Evolutionary conservation across 139 green algal genomes (phyloP), one percentile per base, ranked within the genome.

Genomic region (Tetradesmus obliquus): DNA sequence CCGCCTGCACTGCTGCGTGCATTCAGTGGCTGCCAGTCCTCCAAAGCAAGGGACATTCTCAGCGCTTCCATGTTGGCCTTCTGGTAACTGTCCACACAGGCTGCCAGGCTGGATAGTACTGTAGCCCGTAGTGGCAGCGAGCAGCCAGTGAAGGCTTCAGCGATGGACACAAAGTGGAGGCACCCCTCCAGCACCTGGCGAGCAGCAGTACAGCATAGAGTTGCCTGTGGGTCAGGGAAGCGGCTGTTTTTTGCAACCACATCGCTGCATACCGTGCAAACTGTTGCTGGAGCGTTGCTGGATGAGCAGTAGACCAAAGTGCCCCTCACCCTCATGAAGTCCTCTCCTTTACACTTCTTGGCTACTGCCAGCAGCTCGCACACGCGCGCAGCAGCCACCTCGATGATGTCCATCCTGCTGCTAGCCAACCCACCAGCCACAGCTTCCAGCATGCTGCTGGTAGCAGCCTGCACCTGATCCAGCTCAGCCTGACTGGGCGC

Each of bases 61-160:
- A 94, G 71, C 32, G 91, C 91, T 80, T 95, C 93, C 60, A 95
- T 93, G 88, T 94, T 95, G 82, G 62, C 89, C 8, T 90, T 88
- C 76, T 95, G 94, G 87, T 94, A 93, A 58, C 79, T 82, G 24
- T 92, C 86, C 74, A 95, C 92, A 80, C 86, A 92, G 2, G 51
- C 54, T 8, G n/a, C 85, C 54, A 91, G 82, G 45, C 76, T 74
- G n/a, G 58, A 82, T 4, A 66, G 20, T 17, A 95, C 20, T 8
- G 82, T 79, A 8, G 62, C 66, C 19, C 92, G 76, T 85, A 93
- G 45, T 5, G 72, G 51, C 8, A 81, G 24, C 2, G 54, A 22
- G 55, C 24, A 12, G 32, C 54, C 88, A 55, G 79, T 55, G 55
- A 91, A 91, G 10, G 88, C 88, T 55, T 91, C 88, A 60, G 55